Conservation (phyloP, 2,329 filamentous ascomycete species). For the Colletotrichum sp. region DNA sequence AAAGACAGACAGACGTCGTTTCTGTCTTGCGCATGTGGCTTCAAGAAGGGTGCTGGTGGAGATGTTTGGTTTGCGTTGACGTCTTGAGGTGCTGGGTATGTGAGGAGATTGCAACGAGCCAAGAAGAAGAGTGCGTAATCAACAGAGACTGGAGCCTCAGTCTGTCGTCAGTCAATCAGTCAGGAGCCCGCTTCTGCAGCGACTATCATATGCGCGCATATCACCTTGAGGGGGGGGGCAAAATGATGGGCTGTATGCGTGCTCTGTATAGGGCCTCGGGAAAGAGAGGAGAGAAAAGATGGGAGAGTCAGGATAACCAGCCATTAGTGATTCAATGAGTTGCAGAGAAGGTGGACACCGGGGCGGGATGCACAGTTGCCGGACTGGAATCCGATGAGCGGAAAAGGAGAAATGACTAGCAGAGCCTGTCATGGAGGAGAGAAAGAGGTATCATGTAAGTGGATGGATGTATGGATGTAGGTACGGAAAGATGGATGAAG, state of each 20-base stretch:
- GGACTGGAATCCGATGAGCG: background rate
- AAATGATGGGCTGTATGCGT: background rate
- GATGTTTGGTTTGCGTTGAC: background rate
- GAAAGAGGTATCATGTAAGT: background rate
- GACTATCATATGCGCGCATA: background rate
- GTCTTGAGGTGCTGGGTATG: background rate
- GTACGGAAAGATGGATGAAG: background rate
- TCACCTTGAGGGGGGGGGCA: background rate
- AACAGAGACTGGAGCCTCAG: background rate
- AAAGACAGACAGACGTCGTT: background rate
- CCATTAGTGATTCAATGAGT: background rate
- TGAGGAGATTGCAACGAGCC: background rate
- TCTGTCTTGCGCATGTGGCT: background rate
- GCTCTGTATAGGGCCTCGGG: background rate
- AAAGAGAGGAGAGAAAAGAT: background rate
- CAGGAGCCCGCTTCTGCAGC: background rate
- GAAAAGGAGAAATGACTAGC: background rate
- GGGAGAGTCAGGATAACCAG: background rate
- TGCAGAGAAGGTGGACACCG: background rate
- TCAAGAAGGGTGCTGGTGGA: background rate
- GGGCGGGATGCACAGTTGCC: background rate
- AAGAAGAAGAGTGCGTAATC: slow-evolving; percentile 9
- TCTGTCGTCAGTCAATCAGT: background rate
- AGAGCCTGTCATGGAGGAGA: background rate
- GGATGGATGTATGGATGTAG: background rate